Percentiles rank a stretch among this genome's conserved stretches.
phyloP scores from a whole-genome alignment of 148 eudicot genomes.

The Beta vulgaris region DNA sequence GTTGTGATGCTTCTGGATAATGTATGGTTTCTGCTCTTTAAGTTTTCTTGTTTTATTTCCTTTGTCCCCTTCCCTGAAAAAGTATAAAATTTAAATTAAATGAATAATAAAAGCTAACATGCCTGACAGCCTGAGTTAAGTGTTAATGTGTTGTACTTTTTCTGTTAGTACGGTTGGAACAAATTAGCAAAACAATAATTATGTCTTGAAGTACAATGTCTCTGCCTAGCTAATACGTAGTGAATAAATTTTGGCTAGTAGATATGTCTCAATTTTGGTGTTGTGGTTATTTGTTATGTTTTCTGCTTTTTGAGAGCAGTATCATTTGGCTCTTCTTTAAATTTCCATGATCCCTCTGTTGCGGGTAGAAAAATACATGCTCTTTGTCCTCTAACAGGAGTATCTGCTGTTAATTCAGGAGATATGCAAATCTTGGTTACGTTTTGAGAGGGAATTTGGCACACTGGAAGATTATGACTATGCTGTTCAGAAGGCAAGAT shows the following conservation, averaged over 20 bases:
- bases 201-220: not conserved
- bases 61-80: too few species aligned
- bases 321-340: not conserved
- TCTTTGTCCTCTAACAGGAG: constrained; percentile 31
- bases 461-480: constrained; percentile 74
- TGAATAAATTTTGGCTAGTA: not conserved
- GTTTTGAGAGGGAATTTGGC: constrained; percentile 89
- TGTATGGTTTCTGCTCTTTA: too few species aligned
- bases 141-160: too few species aligned
- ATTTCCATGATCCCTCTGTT: not conserved
- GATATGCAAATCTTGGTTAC: constrained; percentile 86
- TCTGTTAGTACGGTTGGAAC: too few species aligned
- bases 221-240: not conserved
- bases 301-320: not conserved
- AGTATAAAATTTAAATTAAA: too few species aligned
- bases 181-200: too few species aligned
- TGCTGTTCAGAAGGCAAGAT: constrained; percentile 68
- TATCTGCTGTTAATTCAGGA: constrained; percentile 54
- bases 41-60: too few species aligned
- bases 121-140: too few species aligned
- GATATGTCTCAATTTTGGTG: not conserved
- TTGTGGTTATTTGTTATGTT: not conserved
- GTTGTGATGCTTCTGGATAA: too few species aligned
- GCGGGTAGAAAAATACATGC: constrained; percentile 29
- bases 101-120: too few species aligned